These are phyloP conservation scores for Ochromonadaceae sp. DNA, from an alignment of 352 stramenopile species.

Conservation along the genomic window DNA sequence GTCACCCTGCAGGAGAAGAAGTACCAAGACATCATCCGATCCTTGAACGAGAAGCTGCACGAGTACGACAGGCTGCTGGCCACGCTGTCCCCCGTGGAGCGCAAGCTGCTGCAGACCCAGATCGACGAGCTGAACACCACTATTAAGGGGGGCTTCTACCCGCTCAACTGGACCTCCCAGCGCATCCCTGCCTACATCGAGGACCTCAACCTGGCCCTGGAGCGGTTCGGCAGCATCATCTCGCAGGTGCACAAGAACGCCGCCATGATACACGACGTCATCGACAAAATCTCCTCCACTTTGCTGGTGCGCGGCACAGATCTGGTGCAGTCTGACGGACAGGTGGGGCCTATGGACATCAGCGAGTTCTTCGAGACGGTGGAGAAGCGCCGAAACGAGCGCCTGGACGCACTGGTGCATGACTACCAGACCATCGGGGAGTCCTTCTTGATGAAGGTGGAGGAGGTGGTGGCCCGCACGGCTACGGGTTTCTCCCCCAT, in stretches of 20 bases:
- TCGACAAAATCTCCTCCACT: conserved; percentile 65
- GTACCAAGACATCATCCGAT: conserved; percentile 79
- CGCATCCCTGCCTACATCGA: conserved; percentile 86
- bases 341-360: conserved; percentile 46
- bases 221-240: conserved; percentile 78
- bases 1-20: conserved; percentile 89
- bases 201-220: conserved; percentile 64
- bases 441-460: conserved; percentile 76
- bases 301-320: conserved; percentile 76
- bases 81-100: conserved; percentile 67
- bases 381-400: conserved; percentile 67
- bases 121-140: conserved; percentile 54
- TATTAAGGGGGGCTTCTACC: conserved; percentile 56
- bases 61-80: conserved; percentile 66
- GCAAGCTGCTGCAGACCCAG: conserved; percentile 61
- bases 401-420: conserved; percentile 73
- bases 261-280: conserved; percentile 84
- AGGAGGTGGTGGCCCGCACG: conserved; percentile 79
- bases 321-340: conserved; percentile 48
- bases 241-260: conserved; percentile 83
- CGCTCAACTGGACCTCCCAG: conserved; percentile 91
- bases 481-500: conserved; percentile 70
- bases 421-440: conserved; percentile 79
- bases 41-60: conserved; percentile 69
- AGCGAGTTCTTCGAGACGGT: conserved; percentile 78